Conservation (phyloP, 2,329 filamentous ascomycete genomes). For the Ceratocystis cubensis region DNA sequence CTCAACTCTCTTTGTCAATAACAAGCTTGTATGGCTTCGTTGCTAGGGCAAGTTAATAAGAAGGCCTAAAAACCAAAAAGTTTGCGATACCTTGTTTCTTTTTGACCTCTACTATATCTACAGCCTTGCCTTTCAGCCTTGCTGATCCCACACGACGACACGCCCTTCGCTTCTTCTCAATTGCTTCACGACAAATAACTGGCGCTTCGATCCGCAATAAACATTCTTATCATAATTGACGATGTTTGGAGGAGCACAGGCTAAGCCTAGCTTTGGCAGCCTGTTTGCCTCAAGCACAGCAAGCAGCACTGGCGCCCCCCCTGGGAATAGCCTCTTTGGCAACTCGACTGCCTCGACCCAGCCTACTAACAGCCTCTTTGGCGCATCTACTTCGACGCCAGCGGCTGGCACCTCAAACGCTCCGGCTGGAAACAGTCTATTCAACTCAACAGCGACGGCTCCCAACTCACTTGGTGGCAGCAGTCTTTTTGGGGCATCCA, state of each 20-base stretch:
- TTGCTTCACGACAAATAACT: not conserved
- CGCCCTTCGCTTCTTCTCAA: not conserved
- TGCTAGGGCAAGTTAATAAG: not conserved
- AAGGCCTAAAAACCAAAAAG: not conserved
- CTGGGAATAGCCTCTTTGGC: slow-evolving; percentile 25
- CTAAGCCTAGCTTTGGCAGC: slow-evolving; percentile 18
- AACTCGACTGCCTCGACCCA: slow-evolving; percentile 23
- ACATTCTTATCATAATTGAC: not conserved
- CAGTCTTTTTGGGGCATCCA: slow-evolving; percentile 30
- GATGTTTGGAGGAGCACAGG: slow-evolving; percentile 17
- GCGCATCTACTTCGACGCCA: slow-evolving; percentile 23
- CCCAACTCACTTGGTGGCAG: slow-evolving; percentile 21
- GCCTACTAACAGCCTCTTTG: slow-evolving; percentile 24
- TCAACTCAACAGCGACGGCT: slow-evolving; percentile 23
- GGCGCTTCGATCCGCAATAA: not conserved
- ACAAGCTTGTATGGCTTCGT: not conserved
- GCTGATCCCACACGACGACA: not conserved
- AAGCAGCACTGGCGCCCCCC: slow-evolving; percentile 17
- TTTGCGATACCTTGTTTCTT: slow-evolving; percentile 9
- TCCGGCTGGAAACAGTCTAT: slow-evolving; percentile 22
- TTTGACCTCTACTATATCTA: not conserved
- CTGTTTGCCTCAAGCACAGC: slow-evolving; percentile 19
- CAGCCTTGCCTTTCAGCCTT: slow-evolving; percentile 9
- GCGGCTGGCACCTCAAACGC: slow-evolving; percentile 15
- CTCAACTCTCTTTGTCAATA: not conserved